A percentile compares a stretch with the other conserved stretches of the same genome.
Evolutionary conservation across 805 yeast species (phyloP).

Genomic region (Isabelozyma rhagii): DNA sequence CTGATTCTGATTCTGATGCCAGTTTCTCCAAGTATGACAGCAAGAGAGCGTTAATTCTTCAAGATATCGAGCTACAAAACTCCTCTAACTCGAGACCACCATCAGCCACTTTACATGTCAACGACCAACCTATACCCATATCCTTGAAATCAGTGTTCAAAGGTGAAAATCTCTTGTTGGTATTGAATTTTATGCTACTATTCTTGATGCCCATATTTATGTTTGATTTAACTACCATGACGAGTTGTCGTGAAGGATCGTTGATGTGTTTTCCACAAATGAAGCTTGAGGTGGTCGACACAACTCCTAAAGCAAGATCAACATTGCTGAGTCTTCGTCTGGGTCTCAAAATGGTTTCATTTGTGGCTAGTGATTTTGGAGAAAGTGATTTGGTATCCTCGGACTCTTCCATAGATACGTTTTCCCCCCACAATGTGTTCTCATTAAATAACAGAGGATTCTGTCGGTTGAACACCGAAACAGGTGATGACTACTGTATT

Average conservation of each 20-base stretch:
- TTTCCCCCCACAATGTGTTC: constrained; percentile 39
- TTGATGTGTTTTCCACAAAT: constrained; percentile 41
- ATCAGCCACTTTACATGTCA: too few species aligned
- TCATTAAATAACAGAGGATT: constrained; percentile 47
- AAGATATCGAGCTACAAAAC: neutral
- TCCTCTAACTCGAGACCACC: neutral
- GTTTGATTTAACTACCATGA: neutral
- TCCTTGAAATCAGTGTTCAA: neutral
- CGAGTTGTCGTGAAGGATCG: neutral
- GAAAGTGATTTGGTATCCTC: constrained; percentile 3
- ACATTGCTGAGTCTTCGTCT: constrained; percentile 34
- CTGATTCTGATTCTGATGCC: neutral
- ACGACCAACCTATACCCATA: neutral
- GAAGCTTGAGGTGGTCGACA: constrained; percentile 36
- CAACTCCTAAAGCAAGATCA: constrained; percentile 30
- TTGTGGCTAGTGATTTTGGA: constrained; percentile 45
- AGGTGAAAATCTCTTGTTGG: neutral
- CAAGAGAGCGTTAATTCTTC: neutral
- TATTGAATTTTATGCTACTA: too few species aligned
- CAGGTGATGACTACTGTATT: constrained; percentile 21
- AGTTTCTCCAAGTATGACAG: neutral
- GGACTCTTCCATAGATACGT: constrained; percentile 39
- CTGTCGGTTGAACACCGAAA: constrained; percentile 35
- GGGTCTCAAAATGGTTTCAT: constrained; percentile 42
- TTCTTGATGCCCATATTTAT: neutral